Base-by-base conservation (phyloP, 345 rosid genomes). In the Geranium brycei region DNA sequence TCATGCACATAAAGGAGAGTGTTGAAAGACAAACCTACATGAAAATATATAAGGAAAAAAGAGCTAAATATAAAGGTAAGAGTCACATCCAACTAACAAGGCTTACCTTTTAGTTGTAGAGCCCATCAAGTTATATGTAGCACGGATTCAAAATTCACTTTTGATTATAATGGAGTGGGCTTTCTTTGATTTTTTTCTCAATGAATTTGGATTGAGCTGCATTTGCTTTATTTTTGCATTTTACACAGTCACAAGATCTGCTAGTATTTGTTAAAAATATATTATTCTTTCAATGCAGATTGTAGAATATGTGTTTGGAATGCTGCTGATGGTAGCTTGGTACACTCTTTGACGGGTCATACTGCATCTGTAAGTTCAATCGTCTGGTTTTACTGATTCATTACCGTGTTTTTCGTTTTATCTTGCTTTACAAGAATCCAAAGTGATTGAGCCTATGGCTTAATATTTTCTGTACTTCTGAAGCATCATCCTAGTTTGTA, bases 271-370 rank as follows among this genome's bases (percentile, higher is more conserved):
- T 30, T 16, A 35, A 35, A 53, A 17, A 23, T 59, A 23, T 59
- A 41, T 51, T 13, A 31, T 55, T 55, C 64, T 30, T 41, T 61
- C 10, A 5, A 19, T 79, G 77, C 85, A 95, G 99, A 95, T 79
- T 95, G 97, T 83, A 87, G 99, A 81, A 91, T 95, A 72, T 95
- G 99, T 47, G 99, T 95, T 68, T 95, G 99, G 99, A 95, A 95
- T 82, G 97, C 96, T 31, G 81, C 96, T 74, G 97, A 95, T 84
- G 95, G 97, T 75, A 83, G 85, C 81, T 72, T 91, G 72, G 97
- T 95, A 58, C 99, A 95, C 77, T 91, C 92, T 64, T 82, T 95
- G 85, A 85, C 96, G 62, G 99, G 99, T 68, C 99, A 95, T 68
- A 85, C 95, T 76, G 84, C 80, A 69, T 91, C 97, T 38, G 99